These are phyloP conservation scores for Physaria fendleri DNA, from an alignment of 345 rosid species.

Conservation along the genomic window DNA sequence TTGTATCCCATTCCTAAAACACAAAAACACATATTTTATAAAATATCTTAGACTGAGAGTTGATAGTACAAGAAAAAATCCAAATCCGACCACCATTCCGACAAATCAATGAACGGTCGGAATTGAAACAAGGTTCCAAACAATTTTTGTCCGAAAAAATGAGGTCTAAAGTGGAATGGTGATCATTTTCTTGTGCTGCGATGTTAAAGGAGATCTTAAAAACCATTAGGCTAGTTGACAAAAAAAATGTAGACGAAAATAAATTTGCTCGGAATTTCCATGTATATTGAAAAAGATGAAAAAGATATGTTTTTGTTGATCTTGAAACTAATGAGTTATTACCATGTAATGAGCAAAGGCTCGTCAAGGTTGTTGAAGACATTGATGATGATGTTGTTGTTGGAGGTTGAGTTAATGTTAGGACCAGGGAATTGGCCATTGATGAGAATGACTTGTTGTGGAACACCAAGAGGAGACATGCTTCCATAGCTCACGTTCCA, in stretches of 20 bases:
- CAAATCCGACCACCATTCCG: too few relatives aligned
- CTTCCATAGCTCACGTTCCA: conserved; percentile 85
- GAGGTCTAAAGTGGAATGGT: too few relatives aligned
- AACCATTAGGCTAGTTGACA: too few relatives aligned
- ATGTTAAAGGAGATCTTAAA: too few relatives aligned
- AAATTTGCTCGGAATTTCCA: too few relatives aligned
- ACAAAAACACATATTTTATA: background rate
- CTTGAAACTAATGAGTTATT: background rate
- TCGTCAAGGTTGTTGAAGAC: conserved; percentile 77
- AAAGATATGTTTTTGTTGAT: background rate
- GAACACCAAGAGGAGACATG: conserved; percentile 61
- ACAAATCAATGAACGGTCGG: too few relatives aligned
- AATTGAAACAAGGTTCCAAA: too few relatives aligned
- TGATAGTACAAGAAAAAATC: too few relatives aligned
- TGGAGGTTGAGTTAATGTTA: conserved; percentile 63
- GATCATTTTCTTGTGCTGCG: too few relatives aligned
- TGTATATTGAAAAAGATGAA: background rate
- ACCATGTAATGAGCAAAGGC: conserved; percentile 72
- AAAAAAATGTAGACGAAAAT: too few relatives aligned
- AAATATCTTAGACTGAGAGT: background rate
- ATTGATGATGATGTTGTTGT: conserved; percentile 65
- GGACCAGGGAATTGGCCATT: conserved; percentile 80
- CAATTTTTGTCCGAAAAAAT: too few relatives aligned
- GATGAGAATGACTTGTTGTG: conserved; percentile 71
- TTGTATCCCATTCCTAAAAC: conserved; percentile 60